These are phyloP conservation scores for Colletotrichum costaricense DNA, from an alignment of 2,329 filamentous ascomycete species.

Conservation along the genomic window DNA sequence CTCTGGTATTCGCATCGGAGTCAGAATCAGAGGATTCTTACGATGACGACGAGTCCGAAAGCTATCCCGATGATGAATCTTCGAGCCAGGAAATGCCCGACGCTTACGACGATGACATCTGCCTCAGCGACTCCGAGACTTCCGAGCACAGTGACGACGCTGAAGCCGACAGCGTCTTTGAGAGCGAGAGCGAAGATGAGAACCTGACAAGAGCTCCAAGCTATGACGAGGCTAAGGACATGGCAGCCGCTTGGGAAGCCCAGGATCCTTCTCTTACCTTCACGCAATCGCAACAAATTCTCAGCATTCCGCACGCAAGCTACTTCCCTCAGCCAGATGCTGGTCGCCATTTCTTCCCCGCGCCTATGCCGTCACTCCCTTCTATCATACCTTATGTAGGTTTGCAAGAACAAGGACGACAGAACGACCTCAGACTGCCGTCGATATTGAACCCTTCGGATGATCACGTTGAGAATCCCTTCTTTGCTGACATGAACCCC, in stretches of 20 bases:
- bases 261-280: not conserved
- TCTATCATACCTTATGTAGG: not conserved
- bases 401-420: not conserved
- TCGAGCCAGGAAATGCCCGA: not conserved
- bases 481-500: not conserved
- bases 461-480: not conserved
- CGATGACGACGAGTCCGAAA: not conserved
- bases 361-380: not conserved
- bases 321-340: not conserved
- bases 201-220: not conserved
- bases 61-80: constrained; percentile 8
- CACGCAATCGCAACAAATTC: not conserved
- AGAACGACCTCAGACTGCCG: constrained; percentile 5
- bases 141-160: constrained; percentile 42
- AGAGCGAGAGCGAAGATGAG: constrained; percentile 2
- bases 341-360: not conserved
- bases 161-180: constrained; percentile 27
- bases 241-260: not conserved
- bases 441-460: constrained; percentile 6
- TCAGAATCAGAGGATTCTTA: constrained; percentile 6
- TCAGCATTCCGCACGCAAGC: not conserved
- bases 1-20: not conserved
- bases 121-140: constrained; percentile 40
- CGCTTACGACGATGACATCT: constrained; percentile 24
- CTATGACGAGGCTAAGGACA: not conserved